Base-by-base conservation (phyloP, 1,284 basidiomycete genomes). In the Cutaneotrichosporon spelunceum region DNA sequence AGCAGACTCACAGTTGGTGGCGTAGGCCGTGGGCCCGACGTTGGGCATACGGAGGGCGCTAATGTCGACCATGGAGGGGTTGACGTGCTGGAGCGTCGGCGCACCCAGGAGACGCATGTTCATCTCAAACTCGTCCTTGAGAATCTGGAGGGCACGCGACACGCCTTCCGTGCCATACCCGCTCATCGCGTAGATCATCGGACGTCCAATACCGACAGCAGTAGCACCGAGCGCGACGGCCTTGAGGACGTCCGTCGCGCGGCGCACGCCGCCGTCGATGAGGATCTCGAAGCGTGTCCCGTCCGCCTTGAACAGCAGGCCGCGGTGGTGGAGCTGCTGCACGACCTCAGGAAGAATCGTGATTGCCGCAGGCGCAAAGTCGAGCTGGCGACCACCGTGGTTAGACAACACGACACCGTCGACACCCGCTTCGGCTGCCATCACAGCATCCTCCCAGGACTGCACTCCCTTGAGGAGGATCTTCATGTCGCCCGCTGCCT, bases 41-140 rank as follows among this genome's bases (percentile, higher is more conserved):
- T 88, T 86, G 1, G 85, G 86, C 23, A 84, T 74, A 56, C 69
- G 66, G 53, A 74, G 65, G 4, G 73, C 74, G 7, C 85, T 84
- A 14, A 87, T 86, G 70, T 96, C 92, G 24, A 97, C 90, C 93
- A 96, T 93, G 50, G 86, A 84, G 0, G 89, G 89, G 0, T 86
- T 85, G 59, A 96, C 81, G 59, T 95, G 90, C 53, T 83, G 83
- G 57, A 96, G 77, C 0, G 84, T 88, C 1, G 84, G 85, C 0
- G 92, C 92, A 7, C 93, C 93, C 27, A 97, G 80, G 7, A 95
- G 82, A 23, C 91, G 86, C 85, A 95, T 84, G 78, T 90, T 91
- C 89, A 93, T 95, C 81, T 92, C 90, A 70, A 97, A 91, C 78
- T 97, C 93, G 69, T 93, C 91, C 89, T 86, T 84, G 56, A 94